These are phyloP conservation scores for Zancudomyces culisetae DNA, from an alignment of 371 early-diverging fungal genomes.

Conservation along the genomic window DNA sequence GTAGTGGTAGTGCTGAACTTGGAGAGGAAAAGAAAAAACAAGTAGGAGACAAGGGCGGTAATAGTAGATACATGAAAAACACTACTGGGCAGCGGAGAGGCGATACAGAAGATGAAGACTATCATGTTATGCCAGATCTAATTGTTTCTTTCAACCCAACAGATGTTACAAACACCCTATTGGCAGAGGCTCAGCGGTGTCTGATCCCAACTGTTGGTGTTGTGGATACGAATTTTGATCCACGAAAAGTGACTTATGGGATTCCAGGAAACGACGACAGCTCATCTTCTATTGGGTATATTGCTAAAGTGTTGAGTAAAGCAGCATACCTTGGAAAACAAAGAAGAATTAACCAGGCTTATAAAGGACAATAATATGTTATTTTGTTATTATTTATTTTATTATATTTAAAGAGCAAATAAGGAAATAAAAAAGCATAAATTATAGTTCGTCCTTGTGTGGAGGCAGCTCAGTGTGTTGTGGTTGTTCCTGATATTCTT, in stretches of 20 bases:
- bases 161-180: slow-evolving; percentile 50
- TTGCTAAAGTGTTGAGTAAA: slow-evolving; percentile 62
- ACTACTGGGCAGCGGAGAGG: slow-evolving; percentile 4
- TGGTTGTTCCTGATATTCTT: background rate
- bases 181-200: slow-evolving; percentile 58
- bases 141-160: slow-evolving; percentile 70
- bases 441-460: too few relatives aligned
- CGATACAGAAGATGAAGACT: slow-evolving; percentile 8
- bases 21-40: background rate
- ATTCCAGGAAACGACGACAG: slow-evolving; percentile 94
- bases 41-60: background rate
- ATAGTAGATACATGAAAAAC: background rate
- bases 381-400: too few relatives aligned
- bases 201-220: slow-evolving; percentile 82
- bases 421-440: background rate
- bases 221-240: slow-evolving; percentile 85
- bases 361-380: background rate
- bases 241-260: slow-evolving; percentile 75
- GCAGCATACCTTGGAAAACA: slow-evolving; percentile 30
- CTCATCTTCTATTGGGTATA: slow-evolving; percentile 50
- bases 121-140: slow-evolving; percentile 65
- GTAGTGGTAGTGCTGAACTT: background rate
- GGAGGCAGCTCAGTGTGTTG: too few relatives aligned
- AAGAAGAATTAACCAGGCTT: background rate
- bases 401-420: background rate